Conservation (phyloP, 2,329 filamentous ascomycete species). For the Pezicula rhizophila region DNA sequence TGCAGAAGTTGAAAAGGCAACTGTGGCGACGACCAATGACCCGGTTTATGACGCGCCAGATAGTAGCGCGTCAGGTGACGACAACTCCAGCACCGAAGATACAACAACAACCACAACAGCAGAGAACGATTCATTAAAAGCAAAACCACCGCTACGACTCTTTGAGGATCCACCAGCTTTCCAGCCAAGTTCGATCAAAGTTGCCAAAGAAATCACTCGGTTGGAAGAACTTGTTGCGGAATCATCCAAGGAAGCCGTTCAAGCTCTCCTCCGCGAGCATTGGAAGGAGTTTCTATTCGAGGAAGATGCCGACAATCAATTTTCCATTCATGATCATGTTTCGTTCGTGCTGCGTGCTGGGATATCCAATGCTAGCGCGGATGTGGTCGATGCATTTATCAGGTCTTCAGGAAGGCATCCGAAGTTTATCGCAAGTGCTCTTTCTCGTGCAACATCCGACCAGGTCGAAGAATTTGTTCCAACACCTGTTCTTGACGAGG, state of each 20-base stretch:
- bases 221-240: conserved; percentile 14
- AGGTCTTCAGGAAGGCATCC: conserved; percentile 9
- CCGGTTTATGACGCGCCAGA: not conserved
- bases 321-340: conserved; percentile 14
- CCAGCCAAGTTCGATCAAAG: not conserved
- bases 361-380: conserved; percentile 17
- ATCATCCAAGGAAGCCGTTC: conserved; percentile 15
- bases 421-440: conserved; percentile 11
- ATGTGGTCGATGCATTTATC: conserved; percentile 14
- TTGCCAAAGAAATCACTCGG: conserved; percentile 13
- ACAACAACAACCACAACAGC: not conserved
- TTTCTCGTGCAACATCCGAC: conserved; percentile 8
- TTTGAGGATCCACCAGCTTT: not conserved
- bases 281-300: conserved; percentile 17
- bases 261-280: conserved; percentile 15
- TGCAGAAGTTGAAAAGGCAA: not conserved
- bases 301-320: conserved; percentile 3
- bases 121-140: not conserved
- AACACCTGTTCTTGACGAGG: conserved; percentile 14
- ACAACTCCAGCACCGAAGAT: not conserved
- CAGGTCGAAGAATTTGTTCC: conserved; percentile 13
- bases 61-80: not conserved
- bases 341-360: conserved; percentile 20
- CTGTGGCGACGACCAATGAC: not conserved
- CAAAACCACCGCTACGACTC: not conserved